phyloP scores from a whole-genome alignment of 164 flowering plant species.

The Nelumbo lutea region DNA sequence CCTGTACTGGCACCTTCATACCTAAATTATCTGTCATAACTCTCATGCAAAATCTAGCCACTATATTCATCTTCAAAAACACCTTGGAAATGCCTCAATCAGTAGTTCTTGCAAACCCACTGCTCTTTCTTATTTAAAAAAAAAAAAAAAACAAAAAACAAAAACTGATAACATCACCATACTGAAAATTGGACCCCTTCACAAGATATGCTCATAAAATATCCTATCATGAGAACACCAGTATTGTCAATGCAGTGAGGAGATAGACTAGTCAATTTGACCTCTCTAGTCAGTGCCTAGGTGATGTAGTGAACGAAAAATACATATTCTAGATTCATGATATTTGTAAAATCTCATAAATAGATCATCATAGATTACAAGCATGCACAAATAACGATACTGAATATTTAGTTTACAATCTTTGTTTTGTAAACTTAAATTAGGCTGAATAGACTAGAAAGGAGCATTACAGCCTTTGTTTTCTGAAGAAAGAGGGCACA shows the following conservation, averaged over 20 bases:
- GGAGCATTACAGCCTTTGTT: too few relatives aligned
- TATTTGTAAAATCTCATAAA: too few relatives aligned
- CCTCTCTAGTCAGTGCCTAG: too few relatives aligned
- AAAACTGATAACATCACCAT: neutral
- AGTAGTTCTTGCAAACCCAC: neutral
- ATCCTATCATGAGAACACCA: neutral
- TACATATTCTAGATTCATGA: too few relatives aligned
- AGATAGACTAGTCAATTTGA: neutral
- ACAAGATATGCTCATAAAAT: neutral
- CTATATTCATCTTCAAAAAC: neutral
- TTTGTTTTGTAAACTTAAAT: too few relatives aligned
- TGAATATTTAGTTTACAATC: too few relatives aligned
- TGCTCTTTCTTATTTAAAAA: too few relatives aligned
- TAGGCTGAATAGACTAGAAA: too few relatives aligned
- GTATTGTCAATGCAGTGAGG: neutral
- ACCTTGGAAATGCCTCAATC: neutral
- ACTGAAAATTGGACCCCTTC: neutral
- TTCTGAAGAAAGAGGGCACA: too few relatives aligned
- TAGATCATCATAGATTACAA: neutral
- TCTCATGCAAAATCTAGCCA: neutral
- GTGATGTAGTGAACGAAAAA: neutral
- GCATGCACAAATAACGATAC: neutral
- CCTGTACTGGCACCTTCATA: too few relatives aligned
- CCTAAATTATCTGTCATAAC: neutral
- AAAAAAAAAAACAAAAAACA: too few relatives aligned